Percentiles rank a stretch among this genome's conserved stretches.
Evolutionary conservation across 345 rosid genomes (phyloP).

Genomic region (Eucalyptus victrix): DNA sequence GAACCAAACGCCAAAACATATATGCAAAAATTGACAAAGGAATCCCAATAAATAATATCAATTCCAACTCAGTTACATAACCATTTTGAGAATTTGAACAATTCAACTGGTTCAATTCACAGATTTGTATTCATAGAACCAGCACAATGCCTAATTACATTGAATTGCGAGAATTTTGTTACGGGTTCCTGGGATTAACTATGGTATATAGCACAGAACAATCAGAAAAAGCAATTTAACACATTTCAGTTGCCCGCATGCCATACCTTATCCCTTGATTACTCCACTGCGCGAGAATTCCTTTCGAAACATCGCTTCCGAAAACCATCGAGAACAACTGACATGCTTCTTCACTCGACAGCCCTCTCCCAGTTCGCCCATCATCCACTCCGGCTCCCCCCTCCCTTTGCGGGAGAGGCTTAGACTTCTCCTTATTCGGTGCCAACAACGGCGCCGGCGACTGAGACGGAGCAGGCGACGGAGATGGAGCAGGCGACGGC

Average conservation of each 20-base stretch:
- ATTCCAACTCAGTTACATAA: background rate
- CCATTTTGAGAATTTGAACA: background rate
- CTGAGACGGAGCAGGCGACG: background rate
- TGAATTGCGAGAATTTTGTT: background rate
- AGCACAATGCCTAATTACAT: background rate
- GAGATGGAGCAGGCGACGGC: conserved; percentile 5
- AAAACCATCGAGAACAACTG: conserved; percentile 72
- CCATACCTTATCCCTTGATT: conserved; percentile 94
- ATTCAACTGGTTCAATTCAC: background rate
- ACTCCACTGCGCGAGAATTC: conserved; percentile 84
- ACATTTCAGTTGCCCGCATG: background rate
- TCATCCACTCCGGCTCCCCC: background rate
- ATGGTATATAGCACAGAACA: background rate
- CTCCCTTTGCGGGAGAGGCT: background rate
- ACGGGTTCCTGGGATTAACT: background rate
- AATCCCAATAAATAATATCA: background rate
- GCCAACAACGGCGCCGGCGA: background rate
- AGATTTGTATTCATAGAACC: background rate
- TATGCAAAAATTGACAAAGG: background rate
- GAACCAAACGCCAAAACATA: background rate
- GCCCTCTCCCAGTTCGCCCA: conserved; percentile 8
- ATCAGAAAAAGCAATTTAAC: background rate
- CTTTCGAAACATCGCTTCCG: conserved; percentile 58
- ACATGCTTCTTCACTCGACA: conserved; percentile 37
- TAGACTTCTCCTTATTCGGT: background rate